Percentiles rank a stretch among this genome's conserved stretches.
phyloP scores from a whole-genome alignment of 345 rosid species.

The Rhizophora apiculata region DNA sequence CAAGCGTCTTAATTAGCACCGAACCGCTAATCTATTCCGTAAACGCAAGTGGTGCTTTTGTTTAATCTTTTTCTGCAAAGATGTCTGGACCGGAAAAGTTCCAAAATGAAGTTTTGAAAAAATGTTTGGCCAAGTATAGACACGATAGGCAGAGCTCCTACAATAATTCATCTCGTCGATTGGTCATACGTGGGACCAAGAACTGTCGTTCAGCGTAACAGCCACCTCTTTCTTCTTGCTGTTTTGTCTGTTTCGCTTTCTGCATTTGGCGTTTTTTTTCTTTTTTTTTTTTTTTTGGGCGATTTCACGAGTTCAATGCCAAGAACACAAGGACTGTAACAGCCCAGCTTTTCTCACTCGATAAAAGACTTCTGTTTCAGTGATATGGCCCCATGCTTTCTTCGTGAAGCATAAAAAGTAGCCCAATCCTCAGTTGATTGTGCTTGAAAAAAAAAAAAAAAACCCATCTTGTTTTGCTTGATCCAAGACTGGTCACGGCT shows the following conservation, averaged over 20 bases:
- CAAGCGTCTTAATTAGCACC: no score
- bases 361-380: not conserved
- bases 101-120: not conserved
- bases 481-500: conserved; percentile 20
- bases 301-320: not conserved
- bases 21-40: no score
- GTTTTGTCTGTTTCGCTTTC: not conserved
- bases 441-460: conserved; percentile 16
- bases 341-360: not conserved
- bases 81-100: not conserved
- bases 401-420: conserved; percentile 22
- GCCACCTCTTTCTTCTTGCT: not conserved
- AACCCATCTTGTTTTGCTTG: conserved; percentile 28
- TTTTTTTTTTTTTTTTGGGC: not conserved
- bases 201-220: not conserved
- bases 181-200: not conserved
- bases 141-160: not conserved
- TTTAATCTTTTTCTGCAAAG: not conserved
- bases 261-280: not conserved
- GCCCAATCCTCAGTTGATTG: conserved; percentile 24
- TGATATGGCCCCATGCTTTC: conserved; percentile 19
- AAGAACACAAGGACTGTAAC: not conserved
- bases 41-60: not conserved
- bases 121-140: not conserved
- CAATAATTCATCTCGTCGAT: not conserved